phyloP scores from a whole-genome alignment of 306 rosid species.

The Prunus mume region DNA sequence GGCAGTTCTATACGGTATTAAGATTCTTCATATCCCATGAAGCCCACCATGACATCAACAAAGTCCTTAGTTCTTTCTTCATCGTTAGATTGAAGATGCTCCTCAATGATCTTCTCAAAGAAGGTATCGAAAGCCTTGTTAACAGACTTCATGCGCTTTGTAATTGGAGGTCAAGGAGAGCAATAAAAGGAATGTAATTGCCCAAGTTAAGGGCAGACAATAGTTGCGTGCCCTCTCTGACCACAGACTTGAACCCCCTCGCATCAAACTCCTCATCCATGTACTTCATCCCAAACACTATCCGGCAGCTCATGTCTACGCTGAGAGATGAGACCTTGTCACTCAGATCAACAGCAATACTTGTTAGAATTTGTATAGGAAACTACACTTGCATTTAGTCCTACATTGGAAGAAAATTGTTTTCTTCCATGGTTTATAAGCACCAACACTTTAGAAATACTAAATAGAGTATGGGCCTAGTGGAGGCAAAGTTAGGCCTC shows the following conservation, averaged over 20 bases:
- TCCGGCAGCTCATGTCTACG: constrained; percentile 14
- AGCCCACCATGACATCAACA: too few relatives aligned
- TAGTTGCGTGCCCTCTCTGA: constrained; percentile 9
- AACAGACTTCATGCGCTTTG: constrained; percentile 20
- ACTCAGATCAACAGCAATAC: constrained; percentile 13
- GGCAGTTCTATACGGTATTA: constrained; percentile 8
- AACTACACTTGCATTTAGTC: too few relatives aligned
- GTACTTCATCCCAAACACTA: constrained; percentile 36
- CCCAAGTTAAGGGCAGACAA: constrained; percentile 10
- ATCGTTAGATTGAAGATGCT: too few relatives aligned
- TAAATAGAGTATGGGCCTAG: too few relatives aligned
- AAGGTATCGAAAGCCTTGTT: constrained; percentile 8
- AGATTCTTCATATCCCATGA: constrained; percentile 20
- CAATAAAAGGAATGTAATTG: constrained; percentile 18
- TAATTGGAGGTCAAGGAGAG: constrained; percentile 22
- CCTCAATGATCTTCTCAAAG: too few relatives aligned
- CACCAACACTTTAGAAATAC: too few relatives aligned
- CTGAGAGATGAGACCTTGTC: constrained; percentile 7
- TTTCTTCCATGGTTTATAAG: too few relatives aligned
- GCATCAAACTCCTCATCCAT: constrained; percentile 16
- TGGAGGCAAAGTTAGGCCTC: too few relatives aligned
- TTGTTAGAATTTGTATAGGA: too few relatives aligned
- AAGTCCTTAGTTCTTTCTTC: too few relatives aligned
- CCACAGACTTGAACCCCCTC: constrained; percentile 20
- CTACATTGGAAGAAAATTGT: too few relatives aligned